Percentiles rank a stretch among this genome's conserved stretches.
These are phyloP conservation scores for Apophysomyces trapeziformis DNA, from an alignment of 371 early-diverging fungal genomes.

Conservation along the genomic window DNA sequence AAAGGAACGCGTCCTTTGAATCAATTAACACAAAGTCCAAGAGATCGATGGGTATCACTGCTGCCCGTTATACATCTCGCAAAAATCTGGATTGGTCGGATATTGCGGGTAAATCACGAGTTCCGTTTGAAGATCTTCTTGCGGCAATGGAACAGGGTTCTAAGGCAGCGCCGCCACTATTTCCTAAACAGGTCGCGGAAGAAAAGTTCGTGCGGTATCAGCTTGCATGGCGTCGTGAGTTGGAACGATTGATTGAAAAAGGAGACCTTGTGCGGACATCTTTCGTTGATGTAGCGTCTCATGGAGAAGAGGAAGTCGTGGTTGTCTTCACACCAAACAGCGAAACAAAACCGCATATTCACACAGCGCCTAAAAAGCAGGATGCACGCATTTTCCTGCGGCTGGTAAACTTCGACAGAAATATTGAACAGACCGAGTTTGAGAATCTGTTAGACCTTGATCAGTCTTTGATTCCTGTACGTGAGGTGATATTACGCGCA, in stretches of 20 bases:
- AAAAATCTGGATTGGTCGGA: slow-evolving; percentile 50
- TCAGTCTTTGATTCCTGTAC: slow-evolving; percentile 81
- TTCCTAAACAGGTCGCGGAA: slow-evolving; percentile 77
- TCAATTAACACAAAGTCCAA: slow-evolving; percentile 29
- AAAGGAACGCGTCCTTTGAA: slow-evolving; percentile 12
- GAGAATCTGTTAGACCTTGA: slow-evolving; percentile 67
- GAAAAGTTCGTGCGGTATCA: slow-evolving; percentile 84
- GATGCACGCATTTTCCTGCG: slow-evolving; percentile 81
- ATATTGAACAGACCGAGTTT: slow-evolving; percentile 74
- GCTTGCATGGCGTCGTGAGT: slow-evolving; percentile 75
- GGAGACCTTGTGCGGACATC: slow-evolving; percentile 71
- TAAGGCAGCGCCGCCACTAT: slow-evolving; percentile 68
- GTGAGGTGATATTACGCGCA: slow-evolving; percentile 89
- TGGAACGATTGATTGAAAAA: slow-evolving; percentile 73
- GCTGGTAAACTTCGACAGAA: slow-evolving; percentile 80
- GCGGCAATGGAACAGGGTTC: slow-evolving; percentile 67
- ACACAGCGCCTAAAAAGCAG: slow-evolving; percentile 80
- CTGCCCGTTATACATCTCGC: slow-evolving; percentile 47
- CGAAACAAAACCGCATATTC: slow-evolving; percentile 55
- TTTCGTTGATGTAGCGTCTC: slow-evolving; percentile 72
- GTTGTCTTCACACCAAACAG: slow-evolving; percentile 79
- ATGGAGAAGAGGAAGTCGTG: slow-evolving; percentile 72
- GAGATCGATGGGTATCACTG: slow-evolving; percentile 50
- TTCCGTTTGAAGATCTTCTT: slow-evolving; percentile 67
- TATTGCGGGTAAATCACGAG: slow-evolving; percentile 51